These are phyloP conservation scores for Dioszegia crocea DNA, from an alignment of 768 basidiomycete genomes.

Conservation along the genomic window DNA sequence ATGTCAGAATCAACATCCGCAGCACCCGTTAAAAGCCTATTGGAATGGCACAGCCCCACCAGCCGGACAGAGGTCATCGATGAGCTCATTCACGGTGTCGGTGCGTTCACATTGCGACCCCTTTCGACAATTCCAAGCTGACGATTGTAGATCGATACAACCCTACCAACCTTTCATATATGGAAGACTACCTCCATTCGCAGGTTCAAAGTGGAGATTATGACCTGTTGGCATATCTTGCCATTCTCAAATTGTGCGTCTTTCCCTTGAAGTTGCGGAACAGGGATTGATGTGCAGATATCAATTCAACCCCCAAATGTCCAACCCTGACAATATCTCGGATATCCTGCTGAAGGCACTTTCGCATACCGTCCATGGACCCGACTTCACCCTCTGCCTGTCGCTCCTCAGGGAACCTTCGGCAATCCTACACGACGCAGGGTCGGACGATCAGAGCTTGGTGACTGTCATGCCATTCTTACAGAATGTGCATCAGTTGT, in stretches of 20 bases:
- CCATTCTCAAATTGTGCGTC: conserved; percentile 81
- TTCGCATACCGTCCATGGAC: conserved; percentile 58
- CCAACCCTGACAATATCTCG: conserved; percentile 86
- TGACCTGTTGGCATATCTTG: conserved; percentile 90
- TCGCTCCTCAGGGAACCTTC: conserved; percentile 57
- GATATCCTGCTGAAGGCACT: conserved; percentile 71
- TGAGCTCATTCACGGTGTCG: conserved; percentile 57
- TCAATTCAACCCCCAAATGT: conserved; percentile 90
- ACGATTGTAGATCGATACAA: conserved; percentile 79
- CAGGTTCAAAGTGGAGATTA: conserved; percentile 89
- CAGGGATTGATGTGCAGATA: conserved; percentile 57
- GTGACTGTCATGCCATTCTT: conserved; percentile 37
- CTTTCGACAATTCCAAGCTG: not conserved
- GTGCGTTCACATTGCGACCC: conserved; percentile 21
- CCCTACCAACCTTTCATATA: conserved; percentile 83
- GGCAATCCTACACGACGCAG: conserved; percentile 42
- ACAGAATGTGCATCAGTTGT: conserved; percentile 33
- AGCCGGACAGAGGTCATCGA: conserved; percentile 83
- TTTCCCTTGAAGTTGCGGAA: not conserved
- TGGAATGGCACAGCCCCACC: conserved; percentile 55
- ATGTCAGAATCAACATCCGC: conserved; percentile 14
- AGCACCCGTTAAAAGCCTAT: conserved; percentile 34
- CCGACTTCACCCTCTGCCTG: conserved; percentile 92
- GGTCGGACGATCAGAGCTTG: conserved; percentile 42
- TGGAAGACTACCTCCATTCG: conserved; percentile 94